Evolutionary conservation across 2,329 filamentous ascomycete genomes (phyloP).

Genomic region (Sphaerostilbella broomeana): DNA sequence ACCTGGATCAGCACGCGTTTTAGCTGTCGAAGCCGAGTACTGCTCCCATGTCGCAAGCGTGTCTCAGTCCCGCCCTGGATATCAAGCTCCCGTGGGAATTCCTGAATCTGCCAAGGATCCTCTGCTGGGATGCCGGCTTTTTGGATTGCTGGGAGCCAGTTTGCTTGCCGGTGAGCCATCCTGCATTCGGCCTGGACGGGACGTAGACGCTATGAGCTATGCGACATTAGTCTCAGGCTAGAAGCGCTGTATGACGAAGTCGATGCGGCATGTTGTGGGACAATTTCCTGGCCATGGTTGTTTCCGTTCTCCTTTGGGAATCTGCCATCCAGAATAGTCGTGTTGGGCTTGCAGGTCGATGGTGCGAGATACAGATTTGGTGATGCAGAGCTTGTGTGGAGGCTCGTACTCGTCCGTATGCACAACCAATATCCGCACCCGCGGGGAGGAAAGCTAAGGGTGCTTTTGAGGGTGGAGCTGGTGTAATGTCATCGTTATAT

Average conservation of each 20-base stretch:
- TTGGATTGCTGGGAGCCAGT: neutral
- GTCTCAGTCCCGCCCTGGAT: conserved; percentile 2
- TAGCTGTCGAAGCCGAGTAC: neutral
- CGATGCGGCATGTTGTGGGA: conserved; percentile 1
- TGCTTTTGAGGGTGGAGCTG: no score
- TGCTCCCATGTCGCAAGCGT: conserved; percentile 1
- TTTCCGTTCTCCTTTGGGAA: no score
- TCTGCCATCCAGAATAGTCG: neutral
- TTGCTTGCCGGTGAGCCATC: conserved; percentile 3
- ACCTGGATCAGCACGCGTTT: conserved; percentile 2
- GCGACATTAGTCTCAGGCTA: conserved; percentile 11
- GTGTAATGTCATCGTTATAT: no score
- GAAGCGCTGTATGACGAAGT: conserved; percentile 9
- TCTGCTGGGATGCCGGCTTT: conserved; percentile 3
- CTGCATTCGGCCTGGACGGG: conserved; percentile 7
- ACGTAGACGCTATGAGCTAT: conserved; percentile 4
- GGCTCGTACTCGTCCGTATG: no score
- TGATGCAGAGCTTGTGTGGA: no score
- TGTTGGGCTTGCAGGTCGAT: no score
- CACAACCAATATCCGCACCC: no score
- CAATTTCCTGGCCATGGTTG: conserved; percentile 3
- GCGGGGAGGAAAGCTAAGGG: no score
- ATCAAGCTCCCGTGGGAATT: conserved; percentile 2
- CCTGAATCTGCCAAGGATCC: conserved; percentile 10
- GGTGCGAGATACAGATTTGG: no score